These are phyloP conservation scores for Colletotrichum nymphaeae DNA, from an alignment of 2,329 filamentous ascomycete genomes.

Conservation along the genomic window DNA sequence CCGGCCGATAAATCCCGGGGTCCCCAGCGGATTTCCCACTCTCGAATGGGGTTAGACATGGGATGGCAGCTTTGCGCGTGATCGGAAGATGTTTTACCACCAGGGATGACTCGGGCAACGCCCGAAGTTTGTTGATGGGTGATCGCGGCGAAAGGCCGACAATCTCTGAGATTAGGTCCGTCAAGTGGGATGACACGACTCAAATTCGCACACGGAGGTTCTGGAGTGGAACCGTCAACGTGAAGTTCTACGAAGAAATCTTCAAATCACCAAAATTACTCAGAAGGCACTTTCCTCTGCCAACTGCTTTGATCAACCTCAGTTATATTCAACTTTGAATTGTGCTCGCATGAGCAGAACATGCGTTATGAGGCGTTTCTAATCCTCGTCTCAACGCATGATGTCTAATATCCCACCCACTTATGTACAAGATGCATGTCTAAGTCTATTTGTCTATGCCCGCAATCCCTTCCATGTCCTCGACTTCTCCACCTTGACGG, in stretches of 20 bases:
- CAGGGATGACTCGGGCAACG: conserved; percentile 15
- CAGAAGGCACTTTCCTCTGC: not conserved
- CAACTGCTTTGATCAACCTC: not conserved
- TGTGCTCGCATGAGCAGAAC: not conserved
- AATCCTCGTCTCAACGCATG: not conserved
- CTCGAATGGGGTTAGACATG: conserved; percentile 13
- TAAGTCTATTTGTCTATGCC: conserved; percentile 1
- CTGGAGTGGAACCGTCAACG: not conserved
- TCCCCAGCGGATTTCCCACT: conserved; percentile 4
- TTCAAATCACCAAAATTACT: too few relatives aligned
- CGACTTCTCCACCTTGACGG: conserved; percentile 30
- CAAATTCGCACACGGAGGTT: not conserved
- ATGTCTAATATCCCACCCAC: not conserved
- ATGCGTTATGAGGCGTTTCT: not conserved
- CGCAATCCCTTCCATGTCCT: conserved; percentile 30
- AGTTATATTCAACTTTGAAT: too few relatives aligned
- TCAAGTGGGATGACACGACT: not conserved
- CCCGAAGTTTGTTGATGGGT: not conserved
- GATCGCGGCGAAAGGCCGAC: not conserved
- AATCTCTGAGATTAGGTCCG: not conserved
- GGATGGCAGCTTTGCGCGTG: conserved; percentile 1
- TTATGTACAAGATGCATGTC: not conserved
- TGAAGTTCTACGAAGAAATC: not conserved
- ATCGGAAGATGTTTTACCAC: not conserved
- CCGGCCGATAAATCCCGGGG: conserved; percentile 22